Base-by-base conservation (phyloP, 2,329 filamentous ascomycete genomes). In the Colletotrichum sp. region DNA sequence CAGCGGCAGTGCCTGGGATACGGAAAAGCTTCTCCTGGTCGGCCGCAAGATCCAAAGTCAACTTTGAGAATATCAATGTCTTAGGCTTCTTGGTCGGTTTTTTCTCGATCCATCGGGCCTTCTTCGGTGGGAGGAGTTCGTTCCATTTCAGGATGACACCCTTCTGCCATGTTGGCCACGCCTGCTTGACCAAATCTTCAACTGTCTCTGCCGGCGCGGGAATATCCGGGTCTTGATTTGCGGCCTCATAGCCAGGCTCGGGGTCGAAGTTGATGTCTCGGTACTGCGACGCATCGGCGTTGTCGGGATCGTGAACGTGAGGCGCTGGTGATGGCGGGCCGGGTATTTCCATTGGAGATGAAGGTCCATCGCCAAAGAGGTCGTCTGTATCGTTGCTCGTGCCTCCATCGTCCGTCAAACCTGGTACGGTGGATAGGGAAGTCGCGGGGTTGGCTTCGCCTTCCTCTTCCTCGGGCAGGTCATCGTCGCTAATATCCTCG, bases 401-500 rank as follows among this genome's bases (percentile, higher is more conserved):
- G 65, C 89, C 90, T 60, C 89, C 89, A 79, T 93, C 91, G 77
- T 93, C 91, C 3, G 89, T 91, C 32, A 92, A 81, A 13, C 87
- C 88, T 1, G 90, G 90, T n/a, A 89, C 82, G 71, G 43, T 52
- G n/a, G 91, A 88, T 63, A 85, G 82, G 16, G 86, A 88, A 18
- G 83, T 81, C 68, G 82, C 84, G 7, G 82, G 84, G 13, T 83
- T 84, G 32, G 84, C 85, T 70, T 93, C 90, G 26, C 84, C 85
- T 71, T 93, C 90, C 76, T 95, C 93, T 78, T 97, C 95, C 8
- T 97, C 95, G 13, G 95, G 94, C 9, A 98, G 89, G 78, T 98
- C 96, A 82, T 98, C 96, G 83, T 99, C 96, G 78, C 94, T 94
- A 77, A 99, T 96, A 81, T 98, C 95, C 82, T 95, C 95, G 80